phyloP scores from a whole-genome alignment of 2,329 filamentous ascomycete genomes.

The Ophiosphaerella herpotricha region DNA sequence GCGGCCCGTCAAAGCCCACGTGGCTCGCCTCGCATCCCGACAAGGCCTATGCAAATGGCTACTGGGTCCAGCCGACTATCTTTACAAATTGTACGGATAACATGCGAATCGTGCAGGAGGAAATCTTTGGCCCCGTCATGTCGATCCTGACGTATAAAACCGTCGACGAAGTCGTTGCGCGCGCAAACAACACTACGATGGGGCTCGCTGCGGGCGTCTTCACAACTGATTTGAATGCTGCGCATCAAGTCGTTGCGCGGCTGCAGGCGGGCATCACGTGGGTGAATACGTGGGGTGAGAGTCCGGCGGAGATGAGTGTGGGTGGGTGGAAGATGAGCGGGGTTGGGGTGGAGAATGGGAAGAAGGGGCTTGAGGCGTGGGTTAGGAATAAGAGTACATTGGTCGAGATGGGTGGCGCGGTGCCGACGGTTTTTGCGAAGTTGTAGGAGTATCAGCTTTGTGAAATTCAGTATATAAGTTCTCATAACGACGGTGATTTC shows the following conservation, averaged over 20 bases:
- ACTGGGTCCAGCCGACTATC: conserved; percentile 81
- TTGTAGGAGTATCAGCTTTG: conserved; percentile 14
- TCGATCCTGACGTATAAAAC: conserved; percentile 75
- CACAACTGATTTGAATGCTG: conserved; percentile 72
- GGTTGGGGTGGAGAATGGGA: conserved; percentile 83
- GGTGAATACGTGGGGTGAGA: conserved; percentile 94
- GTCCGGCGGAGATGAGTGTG: conserved; percentile 87
- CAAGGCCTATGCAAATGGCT: conserved; percentile 61
- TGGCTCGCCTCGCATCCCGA: conserved; percentile 51
- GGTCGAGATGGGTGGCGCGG: conserved; percentile 76
- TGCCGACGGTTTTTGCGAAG: conserved; percentile 68
- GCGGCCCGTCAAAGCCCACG: conserved; percentile 65
- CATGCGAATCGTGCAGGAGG: conserved; percentile 80
- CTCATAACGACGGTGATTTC: too few species aligned
- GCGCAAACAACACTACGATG: conserved; percentile 77
- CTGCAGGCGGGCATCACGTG: conserved; percentile 87
- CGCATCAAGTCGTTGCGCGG: conserved; percentile 71
- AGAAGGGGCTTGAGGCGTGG: conserved; percentile 79
- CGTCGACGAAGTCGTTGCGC: conserved; percentile 69
- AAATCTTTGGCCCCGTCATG: conserved; percentile 91
- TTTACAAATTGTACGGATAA: conserved; percentile 84
- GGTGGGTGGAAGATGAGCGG: conserved; percentile 93
- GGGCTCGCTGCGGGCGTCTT: conserved; percentile 86
- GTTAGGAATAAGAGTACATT: conserved; percentile 85
- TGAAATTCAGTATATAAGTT: too few species aligned